Conservation (phyloP, 805 yeast genomes). For the Isabelozyma gotoi region DNA sequence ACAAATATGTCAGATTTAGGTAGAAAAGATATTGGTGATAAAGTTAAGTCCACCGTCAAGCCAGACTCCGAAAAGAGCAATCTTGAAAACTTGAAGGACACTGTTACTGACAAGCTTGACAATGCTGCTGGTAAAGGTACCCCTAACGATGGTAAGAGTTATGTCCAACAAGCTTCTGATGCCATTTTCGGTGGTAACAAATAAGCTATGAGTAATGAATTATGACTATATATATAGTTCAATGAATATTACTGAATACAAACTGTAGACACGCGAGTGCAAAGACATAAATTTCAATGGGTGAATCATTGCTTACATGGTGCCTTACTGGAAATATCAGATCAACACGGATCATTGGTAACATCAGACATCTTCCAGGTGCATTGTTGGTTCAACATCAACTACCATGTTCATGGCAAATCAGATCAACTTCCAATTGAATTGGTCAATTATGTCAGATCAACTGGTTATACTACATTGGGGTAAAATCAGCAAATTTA, state of each 20-base stretch:
- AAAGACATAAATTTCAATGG: too few relatives aligned
- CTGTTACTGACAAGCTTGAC: conserved; percentile 36
- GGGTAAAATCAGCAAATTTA: too few relatives aligned
- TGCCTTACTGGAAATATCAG: background rate
- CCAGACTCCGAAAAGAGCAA: conserved; percentile 44
- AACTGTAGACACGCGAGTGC: background rate
- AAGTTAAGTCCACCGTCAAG: conserved; percentile 34
- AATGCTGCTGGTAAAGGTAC: conserved; percentile 36
- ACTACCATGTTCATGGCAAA: too few relatives aligned
- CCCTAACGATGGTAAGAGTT: conserved; percentile 35
- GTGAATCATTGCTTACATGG: too few relatives aligned
- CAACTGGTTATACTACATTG: too few relatives aligned
- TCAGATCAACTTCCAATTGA: too few relatives aligned
- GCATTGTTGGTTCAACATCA: too few relatives aligned
- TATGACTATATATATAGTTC: background rate
- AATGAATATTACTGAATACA: background rate
- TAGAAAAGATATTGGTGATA: conserved; percentile 42
- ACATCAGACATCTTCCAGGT: too few relatives aligned
- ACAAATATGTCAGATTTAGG: conserved; percentile 41
- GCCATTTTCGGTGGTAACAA: conserved; percentile 42
- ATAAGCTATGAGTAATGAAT: conserved; percentile 6
- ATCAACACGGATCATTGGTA: background rate
- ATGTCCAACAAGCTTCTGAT: conserved; percentile 44
- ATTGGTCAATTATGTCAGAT: too few relatives aligned
- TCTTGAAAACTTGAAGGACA: conserved; percentile 36